Conservation (phyloP, 2,329 filamentous ascomycete species). For the Gaeumannomyces sp. region DNA sequence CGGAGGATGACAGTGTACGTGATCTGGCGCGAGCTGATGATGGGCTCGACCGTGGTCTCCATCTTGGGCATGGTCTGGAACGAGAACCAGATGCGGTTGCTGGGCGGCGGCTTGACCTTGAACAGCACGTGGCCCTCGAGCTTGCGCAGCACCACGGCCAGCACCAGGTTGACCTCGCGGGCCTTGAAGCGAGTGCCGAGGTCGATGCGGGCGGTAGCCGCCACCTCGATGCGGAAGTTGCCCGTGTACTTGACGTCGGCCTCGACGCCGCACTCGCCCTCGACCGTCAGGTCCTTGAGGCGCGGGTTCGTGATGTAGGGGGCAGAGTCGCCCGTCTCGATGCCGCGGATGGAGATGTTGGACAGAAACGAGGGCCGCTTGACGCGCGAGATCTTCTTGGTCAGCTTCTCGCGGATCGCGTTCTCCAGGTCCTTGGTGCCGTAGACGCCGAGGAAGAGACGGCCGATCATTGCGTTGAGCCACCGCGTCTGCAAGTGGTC, state of each 20-base stretch:
- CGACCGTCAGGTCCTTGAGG: slow-evolving; percentile 81
- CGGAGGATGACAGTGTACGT: slow-evolving; percentile 88
- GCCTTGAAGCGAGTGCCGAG: slow-evolving; percentile 83
- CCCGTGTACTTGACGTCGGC: slow-evolving; percentile 84
- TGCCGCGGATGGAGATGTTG: slow-evolving; percentile 71
- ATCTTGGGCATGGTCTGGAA: slow-evolving; percentile 93
- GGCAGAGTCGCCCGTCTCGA: slow-evolving; percentile 80
- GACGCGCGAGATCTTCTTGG: slow-evolving; percentile 91
- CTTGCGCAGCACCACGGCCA: slow-evolving; percentile 79
- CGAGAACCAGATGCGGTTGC: slow-evolving; percentile 92
- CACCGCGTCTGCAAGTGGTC: slow-evolving; percentile 87
- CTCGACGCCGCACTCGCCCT: slow-evolving; percentile 83
- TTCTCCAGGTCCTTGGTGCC: slow-evolving; percentile 76
- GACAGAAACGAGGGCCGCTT: slow-evolving; percentile 89
- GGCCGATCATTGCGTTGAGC: slow-evolving; percentile 86
- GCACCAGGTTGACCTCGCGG: slow-evolving; percentile 79
- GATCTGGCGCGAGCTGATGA: slow-evolving; percentile 91
- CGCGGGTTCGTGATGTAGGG: slow-evolving; percentile 86
- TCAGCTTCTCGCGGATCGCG: slow-evolving; percentile 76
- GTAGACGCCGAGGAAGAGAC: slow-evolving; percentile 83
- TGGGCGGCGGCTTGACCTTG: slow-evolving; percentile 89
- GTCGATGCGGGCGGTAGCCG: slow-evolving; percentile 88
- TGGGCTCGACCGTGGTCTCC: slow-evolving; percentile 89
- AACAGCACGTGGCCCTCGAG: slow-evolving; percentile 80
- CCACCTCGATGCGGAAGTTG: slow-evolving; percentile 82